phyloP scores from a whole-genome alignment of 2,329 filamentous ascomycete genomes.

The Cytospora leucostoma region DNA sequence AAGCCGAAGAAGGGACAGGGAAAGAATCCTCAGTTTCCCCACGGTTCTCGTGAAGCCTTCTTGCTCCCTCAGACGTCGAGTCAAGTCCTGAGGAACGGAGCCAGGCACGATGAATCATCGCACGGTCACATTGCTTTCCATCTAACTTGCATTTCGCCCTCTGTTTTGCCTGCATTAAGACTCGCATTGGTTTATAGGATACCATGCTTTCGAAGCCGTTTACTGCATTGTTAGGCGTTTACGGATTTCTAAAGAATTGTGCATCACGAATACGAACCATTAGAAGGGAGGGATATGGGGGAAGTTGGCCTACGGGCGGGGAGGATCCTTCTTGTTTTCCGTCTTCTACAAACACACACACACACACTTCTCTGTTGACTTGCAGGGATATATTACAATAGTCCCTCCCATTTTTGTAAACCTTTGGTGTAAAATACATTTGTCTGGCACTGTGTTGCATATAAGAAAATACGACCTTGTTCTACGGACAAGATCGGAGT shows the following conservation, averaged over 20 bases:
- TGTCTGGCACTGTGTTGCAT: not conserved
- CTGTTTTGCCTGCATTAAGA: conserved; percentile 6
- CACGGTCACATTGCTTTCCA: not conserved
- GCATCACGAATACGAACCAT: conserved; percentile 9
- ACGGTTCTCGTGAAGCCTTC: not conserved
- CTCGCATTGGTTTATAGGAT: conserved; percentile 20
- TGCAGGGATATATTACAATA: not conserved
- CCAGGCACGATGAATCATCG: not conserved
- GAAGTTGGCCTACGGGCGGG: not conserved
- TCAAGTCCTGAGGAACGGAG: not conserved
- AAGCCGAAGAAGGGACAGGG: not conserved
- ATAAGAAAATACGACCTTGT: not conserved
- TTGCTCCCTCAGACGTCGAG: not conserved
- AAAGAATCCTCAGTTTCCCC: too few species aligned
- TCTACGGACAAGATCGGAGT: not conserved
- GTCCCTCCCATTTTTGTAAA: not conserved
- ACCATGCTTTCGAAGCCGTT: conserved; percentile 21
- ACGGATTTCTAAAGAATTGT: conserved; percentile 1
- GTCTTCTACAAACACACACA: not conserved
- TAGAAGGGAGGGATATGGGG: conserved; percentile 8
- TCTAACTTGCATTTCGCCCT: conserved; percentile 8
- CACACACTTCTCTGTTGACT: not conserved
- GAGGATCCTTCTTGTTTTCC: not conserved
- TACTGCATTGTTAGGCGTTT: conserved; percentile 24
- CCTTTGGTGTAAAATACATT: not conserved